Percentiles rank a stretch among this genome's conserved stretches.
phyloP scores from a whole-genome alignment of 2,329 filamentous ascomycete species.

The Emergomyces pasteurianus region DNA sequence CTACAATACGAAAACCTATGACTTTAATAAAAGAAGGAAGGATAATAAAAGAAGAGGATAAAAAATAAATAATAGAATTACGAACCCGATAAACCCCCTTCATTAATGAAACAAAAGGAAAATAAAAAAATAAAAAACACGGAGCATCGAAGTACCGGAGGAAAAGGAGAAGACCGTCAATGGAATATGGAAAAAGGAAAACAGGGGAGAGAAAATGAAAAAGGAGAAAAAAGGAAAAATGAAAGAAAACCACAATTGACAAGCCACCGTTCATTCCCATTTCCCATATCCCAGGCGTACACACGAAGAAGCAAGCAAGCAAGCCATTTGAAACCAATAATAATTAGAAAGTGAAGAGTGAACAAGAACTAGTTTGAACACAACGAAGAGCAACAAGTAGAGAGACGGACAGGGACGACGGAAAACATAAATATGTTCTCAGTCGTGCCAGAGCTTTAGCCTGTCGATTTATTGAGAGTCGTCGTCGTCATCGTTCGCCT shows the following conservation, averaged over 20 bases:
- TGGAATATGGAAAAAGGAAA: neutral
- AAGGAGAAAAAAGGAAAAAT: neutral
- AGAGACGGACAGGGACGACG: neutral
- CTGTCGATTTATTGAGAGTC: slow-evolving; percentile 9
- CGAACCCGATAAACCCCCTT: neutral
- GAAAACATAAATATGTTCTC: neutral
- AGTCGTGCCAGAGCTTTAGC: neutral
- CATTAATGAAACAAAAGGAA: neutral
- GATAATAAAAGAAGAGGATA: too few species aligned
- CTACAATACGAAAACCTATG: too few species aligned
- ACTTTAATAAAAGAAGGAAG: too few species aligned
- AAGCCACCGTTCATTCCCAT: slow-evolving; percentile 6
- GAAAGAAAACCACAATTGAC: slow-evolving; percentile 1
- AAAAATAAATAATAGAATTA: neutral
- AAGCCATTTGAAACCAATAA: slow-evolving; percentile 1
- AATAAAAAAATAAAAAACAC: neutral
- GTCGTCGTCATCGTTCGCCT: slow-evolving; percentile 11
- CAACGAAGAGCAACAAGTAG: neutral
- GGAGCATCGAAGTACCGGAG: too few species aligned
- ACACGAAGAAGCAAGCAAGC: neutral
- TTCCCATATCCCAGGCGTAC: slow-evolving; percentile 1
- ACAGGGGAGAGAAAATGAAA: neutral
- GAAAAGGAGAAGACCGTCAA: neutral
- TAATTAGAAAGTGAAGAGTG: neutral
- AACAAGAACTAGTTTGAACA: slow-evolving; percentile 1